Base-by-base conservation (phyloP, 2,329 filamentous ascomycete genomes). In the Chaetomium sp. region DNA sequence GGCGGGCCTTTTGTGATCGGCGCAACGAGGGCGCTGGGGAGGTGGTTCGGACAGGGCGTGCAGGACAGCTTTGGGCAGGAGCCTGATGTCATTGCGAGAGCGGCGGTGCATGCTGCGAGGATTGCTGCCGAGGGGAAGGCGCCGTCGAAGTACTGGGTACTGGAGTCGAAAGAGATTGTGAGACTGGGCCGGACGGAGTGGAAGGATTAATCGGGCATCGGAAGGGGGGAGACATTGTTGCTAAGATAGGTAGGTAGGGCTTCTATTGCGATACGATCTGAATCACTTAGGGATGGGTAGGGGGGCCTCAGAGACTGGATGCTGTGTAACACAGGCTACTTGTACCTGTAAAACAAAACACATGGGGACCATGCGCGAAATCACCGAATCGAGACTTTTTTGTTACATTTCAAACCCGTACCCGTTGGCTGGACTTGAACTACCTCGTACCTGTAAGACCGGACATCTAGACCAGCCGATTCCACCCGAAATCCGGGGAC, bases 61-160 rank as follows among this genome's bases (percentile, higher is more conserved):
- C 87, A 87, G 78, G 87, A 96, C 73, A 78, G 75, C 7, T 83
- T 91, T 76, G 90, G 87, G 1, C 90, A 95, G 78, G 91, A 95
- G 59, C 87, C 85, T 5, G 84, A 88, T 63, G 85, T 90, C 38
- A 92, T 96, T 77, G 90, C 81, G 2, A 82, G 82, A 68, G 89
- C 90, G 13, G 88, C 88, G 3, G 84, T 90, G 2, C 79, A 78
- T 58, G 90, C 88, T 1, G 83, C 81, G 9, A 72, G 84, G 69
- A 75, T 89, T 59, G 87, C 85, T 0, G 80, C 80, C 66, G 80
- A 85, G 75, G 85, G 85, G 64, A 85, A 83, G 76, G 84, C 83
- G n/a, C 83, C 81, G 62, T 80, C 73, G 75, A 86, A 82, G 80
- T 85, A 75, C 66, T 91, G 88, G 88, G 71, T 86, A 10, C 25